Conservation (phyloP, 73 alveolate species). For the Paramecium caudatum region DNA sequence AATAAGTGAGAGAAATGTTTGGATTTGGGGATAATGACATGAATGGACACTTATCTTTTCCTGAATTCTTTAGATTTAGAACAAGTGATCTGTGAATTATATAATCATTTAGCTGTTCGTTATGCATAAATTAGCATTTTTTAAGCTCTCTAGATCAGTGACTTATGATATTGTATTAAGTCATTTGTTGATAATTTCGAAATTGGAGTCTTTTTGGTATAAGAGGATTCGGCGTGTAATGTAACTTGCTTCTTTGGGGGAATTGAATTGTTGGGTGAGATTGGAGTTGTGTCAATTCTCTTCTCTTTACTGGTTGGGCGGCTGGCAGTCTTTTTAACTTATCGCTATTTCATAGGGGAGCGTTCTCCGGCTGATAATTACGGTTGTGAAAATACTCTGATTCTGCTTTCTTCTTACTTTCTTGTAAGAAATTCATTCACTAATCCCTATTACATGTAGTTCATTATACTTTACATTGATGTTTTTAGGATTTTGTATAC, state of each 20-base stretch:
- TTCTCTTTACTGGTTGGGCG: slow-evolving; percentile 20
- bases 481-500: slow-evolving; percentile 25
- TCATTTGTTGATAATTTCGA: slow-evolving; percentile 29
- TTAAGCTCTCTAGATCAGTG: slow-evolving; percentile 14
- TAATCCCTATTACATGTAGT: not conserved
- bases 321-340: not conserved
- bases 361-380: slow-evolving; percentile 11
- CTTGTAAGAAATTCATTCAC: slow-evolving; percentile 15
- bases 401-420: slow-evolving; percentile 42
- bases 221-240: slow-evolving; percentile 4
- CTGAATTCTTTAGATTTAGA: not conserved
- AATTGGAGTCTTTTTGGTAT: not conserved
- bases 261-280: slow-evolving; percentile 16
- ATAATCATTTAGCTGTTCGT: slow-evolving; percentile 33
- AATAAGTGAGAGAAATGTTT: not conserved
- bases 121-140: slow-evolving; percentile 43
- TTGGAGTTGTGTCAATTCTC: slow-evolving; percentile 32
- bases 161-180: slow-evolving; percentile 13
- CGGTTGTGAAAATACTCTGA: slow-evolving; percentile 33
- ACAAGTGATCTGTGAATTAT: not conserved
- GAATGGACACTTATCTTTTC: not conserved
- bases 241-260: not conserved
- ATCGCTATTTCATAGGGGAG: slow-evolving; percentile 9
- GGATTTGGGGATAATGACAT: not conserved
- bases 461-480: slow-evolving; percentile 28